phyloP scores from a whole-genome alignment of 768 basidiomycete species.

The Psilocybe tampanensis region DNA sequence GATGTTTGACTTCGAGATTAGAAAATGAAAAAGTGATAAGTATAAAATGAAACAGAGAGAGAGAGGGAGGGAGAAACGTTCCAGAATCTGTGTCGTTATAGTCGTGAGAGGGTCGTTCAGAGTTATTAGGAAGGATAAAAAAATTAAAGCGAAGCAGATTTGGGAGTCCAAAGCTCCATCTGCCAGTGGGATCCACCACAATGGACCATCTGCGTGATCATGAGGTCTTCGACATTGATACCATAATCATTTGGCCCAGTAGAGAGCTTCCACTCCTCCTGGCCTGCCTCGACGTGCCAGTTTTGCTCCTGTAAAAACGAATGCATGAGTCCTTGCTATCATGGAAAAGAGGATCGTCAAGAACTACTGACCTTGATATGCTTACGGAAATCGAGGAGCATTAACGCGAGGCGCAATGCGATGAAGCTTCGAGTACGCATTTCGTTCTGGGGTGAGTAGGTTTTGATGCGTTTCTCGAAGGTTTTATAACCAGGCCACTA shows the following conservation, averaged over 20 bases:
- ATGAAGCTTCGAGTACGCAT: background rate
- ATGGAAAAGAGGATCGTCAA: background rate
- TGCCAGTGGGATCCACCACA: slow-evolving; percentile 45
- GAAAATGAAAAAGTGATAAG: too few species aligned
- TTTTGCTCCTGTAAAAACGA: background rate
- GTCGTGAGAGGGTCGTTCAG: too few species aligned
- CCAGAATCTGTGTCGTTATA: too few species aligned
- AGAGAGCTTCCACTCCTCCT: slow-evolving; percentile 39
- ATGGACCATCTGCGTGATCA: slow-evolving; percentile 42
- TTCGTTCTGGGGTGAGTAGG: background rate
- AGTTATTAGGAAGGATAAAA: background rate
- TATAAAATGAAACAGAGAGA: too few species aligned
- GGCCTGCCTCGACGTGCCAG: slow-evolving; percentile 27
- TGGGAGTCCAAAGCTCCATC: slow-evolving; percentile 40
- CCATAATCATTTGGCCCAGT: slow-evolving; percentile 8
- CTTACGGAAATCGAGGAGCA: background rate
- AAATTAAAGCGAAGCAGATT: background rate
- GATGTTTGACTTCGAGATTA: background rate
- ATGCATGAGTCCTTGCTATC: background rate
- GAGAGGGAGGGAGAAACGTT: too few species aligned
- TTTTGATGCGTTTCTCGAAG: slow-evolving; percentile 29
- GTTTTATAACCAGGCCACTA: slow-evolving; percentile 53
- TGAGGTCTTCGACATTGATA: slow-evolving; percentile 24
- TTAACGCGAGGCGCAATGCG: background rate
- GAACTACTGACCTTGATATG: background rate